Conservation (phyloP, 164 flowering plant genomes). For the Amborella trichopoda region DNA sequence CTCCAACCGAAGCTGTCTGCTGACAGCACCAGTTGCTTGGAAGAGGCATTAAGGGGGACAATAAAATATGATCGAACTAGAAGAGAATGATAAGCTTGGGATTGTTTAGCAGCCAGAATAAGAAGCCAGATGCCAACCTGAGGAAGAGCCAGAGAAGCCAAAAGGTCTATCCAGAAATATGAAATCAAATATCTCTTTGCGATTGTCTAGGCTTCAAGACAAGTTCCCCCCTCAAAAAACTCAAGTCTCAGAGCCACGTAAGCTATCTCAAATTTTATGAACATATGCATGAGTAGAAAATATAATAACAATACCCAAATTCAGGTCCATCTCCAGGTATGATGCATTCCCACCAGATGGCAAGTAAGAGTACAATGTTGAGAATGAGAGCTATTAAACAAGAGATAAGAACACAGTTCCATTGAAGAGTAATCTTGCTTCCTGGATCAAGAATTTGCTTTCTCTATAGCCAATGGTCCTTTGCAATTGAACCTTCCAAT, state of each 20-base stretch:
- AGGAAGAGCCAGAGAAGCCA: slow-evolving; percentile 75
- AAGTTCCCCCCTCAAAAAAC: slow-evolving; percentile 85
- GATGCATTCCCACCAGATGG: slow-evolving; percentile 28
- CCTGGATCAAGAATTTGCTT: slow-evolving; percentile 72
- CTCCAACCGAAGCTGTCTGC: slow-evolving; percentile 99
- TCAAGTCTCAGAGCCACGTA: slow-evolving; percentile 62
- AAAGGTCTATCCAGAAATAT: slow-evolving; percentile 61
- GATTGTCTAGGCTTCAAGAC: slow-evolving; percentile 70
- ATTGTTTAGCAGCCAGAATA: slow-evolving; percentile 58
- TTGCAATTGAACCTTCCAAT: slow-evolving; percentile 31
- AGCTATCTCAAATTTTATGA: slow-evolving; percentile 66
- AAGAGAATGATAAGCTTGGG: slow-evolving; percentile 58
- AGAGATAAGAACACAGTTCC: slow-evolving; percentile 64
- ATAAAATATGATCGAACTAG: slow-evolving; percentile 87
- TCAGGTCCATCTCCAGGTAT: slow-evolving; percentile 54
- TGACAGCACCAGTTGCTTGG: slow-evolving; percentile 85
- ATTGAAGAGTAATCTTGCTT: slow-evolving; percentile 49
- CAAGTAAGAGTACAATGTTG: slow-evolving; percentile 74
- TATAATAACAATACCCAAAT: slow-evolving; percentile 51
- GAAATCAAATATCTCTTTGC: slow-evolving; percentile 55
- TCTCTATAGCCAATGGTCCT: slow-evolving; percentile 37
- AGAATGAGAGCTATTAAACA: slow-evolving; percentile 78
- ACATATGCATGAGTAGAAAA: slow-evolving; percentile 47
- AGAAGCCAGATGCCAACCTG: slow-evolving; percentile 94
- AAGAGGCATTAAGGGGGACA: slow-evolving; percentile 81